phyloP scores from a whole-genome alignment of 768 basidiomycete species.

The Zangia roseola region DNA sequence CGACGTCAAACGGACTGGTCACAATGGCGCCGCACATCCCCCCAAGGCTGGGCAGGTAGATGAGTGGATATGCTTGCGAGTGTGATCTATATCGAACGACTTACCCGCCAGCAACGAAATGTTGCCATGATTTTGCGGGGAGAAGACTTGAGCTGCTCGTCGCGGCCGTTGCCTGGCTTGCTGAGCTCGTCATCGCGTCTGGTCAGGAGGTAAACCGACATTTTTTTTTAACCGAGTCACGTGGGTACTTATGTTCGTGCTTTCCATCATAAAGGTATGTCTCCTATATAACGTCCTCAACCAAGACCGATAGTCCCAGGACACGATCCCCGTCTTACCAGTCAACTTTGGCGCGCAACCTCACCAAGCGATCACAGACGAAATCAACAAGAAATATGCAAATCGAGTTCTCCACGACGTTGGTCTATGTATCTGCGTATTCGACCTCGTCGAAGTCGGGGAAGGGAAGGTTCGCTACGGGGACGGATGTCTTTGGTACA shows the following conservation, averaged over 20 bases:
- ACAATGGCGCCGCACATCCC: slow-evolving; percentile 98
- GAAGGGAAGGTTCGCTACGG: slow-evolving; percentile 95
- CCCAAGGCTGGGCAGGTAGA: slow-evolving; percentile 61
- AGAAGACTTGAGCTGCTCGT: slow-evolving; percentile 36
- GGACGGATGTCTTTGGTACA: slow-evolving; percentile 94
- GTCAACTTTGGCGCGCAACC: slow-evolving; percentile 77
- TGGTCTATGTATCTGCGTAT: slow-evolving; percentile 87
- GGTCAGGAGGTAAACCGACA: background rate
- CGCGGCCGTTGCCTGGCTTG: background rate
- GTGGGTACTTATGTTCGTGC: slow-evolving; percentile 42
- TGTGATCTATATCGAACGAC: slow-evolving; percentile 28
- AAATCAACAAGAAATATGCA: slow-evolving; percentile 94
- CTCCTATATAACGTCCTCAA: background rate
- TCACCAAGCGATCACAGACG: slow-evolving; percentile 76
- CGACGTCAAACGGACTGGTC: slow-evolving; percentile 97
- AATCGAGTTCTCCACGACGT: slow-evolving; percentile 89
- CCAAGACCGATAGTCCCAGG: slow-evolving; percentile 43
- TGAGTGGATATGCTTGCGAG: slow-evolving; percentile 2
- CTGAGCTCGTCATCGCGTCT: slow-evolving; percentile 15
- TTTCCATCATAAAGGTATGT: slow-evolving; percentile 44
- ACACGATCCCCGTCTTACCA: slow-evolving; percentile 88
- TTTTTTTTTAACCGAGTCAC: slow-evolving; percentile 14
- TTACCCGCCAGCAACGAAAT: slow-evolving; percentile 86
- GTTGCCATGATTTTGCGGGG: slow-evolving; percentile 79
- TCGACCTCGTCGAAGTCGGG: slow-evolving; percentile 81